Percentiles rank a stretch among this genome's conserved stretches.
These are phyloP conservation scores for Cairneyella variabilis DNA, from an alignment of 495 filamentous ascomycete species.

Conservation along the genomic window DNA sequence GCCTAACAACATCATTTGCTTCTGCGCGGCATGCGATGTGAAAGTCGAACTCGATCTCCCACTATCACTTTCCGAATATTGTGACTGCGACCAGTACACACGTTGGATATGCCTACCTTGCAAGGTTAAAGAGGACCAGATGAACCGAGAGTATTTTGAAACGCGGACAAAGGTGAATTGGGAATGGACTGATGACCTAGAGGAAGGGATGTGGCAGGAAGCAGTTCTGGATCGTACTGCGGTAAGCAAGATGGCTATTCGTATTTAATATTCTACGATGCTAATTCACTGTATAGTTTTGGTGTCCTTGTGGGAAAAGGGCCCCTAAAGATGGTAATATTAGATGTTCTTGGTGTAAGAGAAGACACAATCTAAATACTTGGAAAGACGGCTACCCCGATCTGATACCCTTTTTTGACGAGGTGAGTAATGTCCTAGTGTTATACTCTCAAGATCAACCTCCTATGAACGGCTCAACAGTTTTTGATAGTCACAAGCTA, in stretches of 20 bases:
- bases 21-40: conserved; percentile 17
- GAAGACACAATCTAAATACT: conserved; percentile 12
- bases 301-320: conserved; percentile 14
- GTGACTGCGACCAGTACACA: conserved; percentile 23
- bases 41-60: conserved; percentile 17
- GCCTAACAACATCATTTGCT: conserved; percentile 12
- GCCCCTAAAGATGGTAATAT: conserved; percentile 11
- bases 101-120: conserved; percentile 25
- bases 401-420: conserved; percentile 13
- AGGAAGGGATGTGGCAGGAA: background rate
- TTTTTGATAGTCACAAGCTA: too few species aligned
- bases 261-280: background rate
- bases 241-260: background rate
- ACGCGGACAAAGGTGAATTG: background rate
- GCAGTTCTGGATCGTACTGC: background rate
- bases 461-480: too few species aligned
- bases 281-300: conserved; percentile 1
- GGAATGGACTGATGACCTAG: background rate
- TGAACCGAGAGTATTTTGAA: background rate
- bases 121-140: conserved; percentile 8
- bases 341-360: conserved; percentile 14
- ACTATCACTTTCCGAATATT: conserved; percentile 19
- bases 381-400: background rate
- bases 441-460: background rate
- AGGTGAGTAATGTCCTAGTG: conserved; percentile 5